Base-by-base conservation (phyloP, 108 stramenopile genomes). In the Fistulifera pelliculosa region DNA sequence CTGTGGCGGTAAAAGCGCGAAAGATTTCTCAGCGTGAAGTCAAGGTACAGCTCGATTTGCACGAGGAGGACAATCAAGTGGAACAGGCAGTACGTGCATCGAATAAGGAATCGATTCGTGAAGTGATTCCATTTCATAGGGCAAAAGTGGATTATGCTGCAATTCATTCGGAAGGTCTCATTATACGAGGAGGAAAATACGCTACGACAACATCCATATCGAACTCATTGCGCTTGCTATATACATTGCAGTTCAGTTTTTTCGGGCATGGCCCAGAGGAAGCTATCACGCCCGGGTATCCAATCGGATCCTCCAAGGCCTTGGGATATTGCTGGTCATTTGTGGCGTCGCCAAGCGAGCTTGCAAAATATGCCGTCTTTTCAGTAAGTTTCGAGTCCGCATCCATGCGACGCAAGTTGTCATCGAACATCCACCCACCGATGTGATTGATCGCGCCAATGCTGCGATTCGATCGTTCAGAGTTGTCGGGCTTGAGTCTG, bases 261-360 rank as follows among this genome's bases (percentile, higher is more conserved):
- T 87, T 52, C n/a, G 89, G 89, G 18, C 70, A 84, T 60, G 82
- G 82, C 19, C 83, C 89, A 24, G 85, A 86, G 52, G 81, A 75
- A 18, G 85, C 89, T 4, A 50, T 90, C 40, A 59, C 60, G 35
- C 79, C 85, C 15, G 79, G 83, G 15, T 66, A 64, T 52, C 78
- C 82, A 0, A 18, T 17, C 16, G 55, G 55, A 15, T 8, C 31
- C 3, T 35, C 31, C 31, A 22, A 81, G 50, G 55, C 80, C 0
- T 52, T 77, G 41, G 89, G 89, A 27, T 83, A 90, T 59, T 90
- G 89, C 52, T 90, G 89, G 89, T 76, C 89, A 3, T 85, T 90
- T 48, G 47, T 66, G 54, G 64, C 39, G 39, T 22, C 45, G 15
- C 31, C 64, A 0, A 24, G 56, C 68, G 27, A 57, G 61, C 65